Percentiles rank a stretch among this genome's conserved stretches.
Conservation (phyloP, 257 asterid genomes). For the Nicotiana tomentosiformis region DNA sequence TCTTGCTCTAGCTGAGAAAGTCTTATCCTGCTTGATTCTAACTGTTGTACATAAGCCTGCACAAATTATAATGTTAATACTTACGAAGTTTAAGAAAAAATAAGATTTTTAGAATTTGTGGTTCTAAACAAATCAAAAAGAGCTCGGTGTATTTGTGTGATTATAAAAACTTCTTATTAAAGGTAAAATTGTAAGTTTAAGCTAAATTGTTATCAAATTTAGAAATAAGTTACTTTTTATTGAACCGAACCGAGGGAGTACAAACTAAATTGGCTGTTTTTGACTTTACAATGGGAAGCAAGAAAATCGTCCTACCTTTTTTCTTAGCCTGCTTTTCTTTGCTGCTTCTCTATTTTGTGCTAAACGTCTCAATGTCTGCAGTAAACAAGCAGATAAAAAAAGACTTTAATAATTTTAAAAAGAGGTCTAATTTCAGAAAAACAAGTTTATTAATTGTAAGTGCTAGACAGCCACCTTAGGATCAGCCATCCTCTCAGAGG, state of each 20-base stretch:
- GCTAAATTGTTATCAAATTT: no score
- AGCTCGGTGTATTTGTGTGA: no score
- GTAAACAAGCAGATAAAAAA: background rate
- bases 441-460: background rate
- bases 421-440: background rate
- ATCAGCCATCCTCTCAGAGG: slow-evolving; percentile 66
- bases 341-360: slow-evolving; percentile 99
- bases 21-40: slow-evolving; percentile 89
- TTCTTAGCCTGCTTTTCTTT: slow-evolving; percentile 89
- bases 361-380: slow-evolving; percentile 86
- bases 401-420: background rate
- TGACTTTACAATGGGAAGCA: background rate
- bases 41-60: slow-evolving; percentile 97
- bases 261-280: background rate
- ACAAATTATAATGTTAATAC: background rate
- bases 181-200: no score
- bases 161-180: no score
- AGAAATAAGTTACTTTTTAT: no score
- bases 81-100: no score
- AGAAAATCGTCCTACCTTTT: slow-evolving; percentile 43
- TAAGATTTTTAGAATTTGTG: no score
- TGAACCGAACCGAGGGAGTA: no score
- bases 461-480: slow-evolving; percentile 54
- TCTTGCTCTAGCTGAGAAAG: slow-evolving; percentile 93
- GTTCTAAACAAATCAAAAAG: no score